These are phyloP conservation scores for Ophiostoma pallidulum DNA, from an alignment of 2,329 filamentous ascomycete genomes.

Conservation along the genomic window DNA sequence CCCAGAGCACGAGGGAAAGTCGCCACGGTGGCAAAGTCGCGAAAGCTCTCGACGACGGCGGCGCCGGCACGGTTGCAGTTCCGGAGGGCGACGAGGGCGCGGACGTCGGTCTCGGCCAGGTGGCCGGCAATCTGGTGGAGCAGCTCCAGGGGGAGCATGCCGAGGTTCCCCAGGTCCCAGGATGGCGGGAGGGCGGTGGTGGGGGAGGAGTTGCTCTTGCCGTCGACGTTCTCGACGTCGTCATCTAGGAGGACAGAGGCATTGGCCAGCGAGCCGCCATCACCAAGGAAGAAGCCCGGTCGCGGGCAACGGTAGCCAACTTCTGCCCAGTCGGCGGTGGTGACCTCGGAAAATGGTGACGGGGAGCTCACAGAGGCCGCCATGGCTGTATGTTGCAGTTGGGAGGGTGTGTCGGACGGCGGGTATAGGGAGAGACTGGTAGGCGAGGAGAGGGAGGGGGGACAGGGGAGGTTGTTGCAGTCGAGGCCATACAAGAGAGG, in stretches of 20 bases:
- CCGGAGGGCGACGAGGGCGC: constrained; percentile 13
- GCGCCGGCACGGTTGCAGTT: constrained; percentile 14
- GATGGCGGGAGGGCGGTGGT: constrained; percentile 5
- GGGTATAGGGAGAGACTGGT: too few species aligned
- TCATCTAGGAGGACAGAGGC: constrained; percentile 3
- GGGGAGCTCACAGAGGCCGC: neutral
- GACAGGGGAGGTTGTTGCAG: neutral
- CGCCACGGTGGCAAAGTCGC: constrained; percentile 14
- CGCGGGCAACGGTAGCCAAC: constrained; percentile 15
- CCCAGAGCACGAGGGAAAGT: constrained; percentile 15
- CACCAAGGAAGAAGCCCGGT: constrained; percentile 17
- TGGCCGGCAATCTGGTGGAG: constrained; percentile 12
- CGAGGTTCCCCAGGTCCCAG: constrained; percentile 11
- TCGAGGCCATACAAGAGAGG: too few species aligned
- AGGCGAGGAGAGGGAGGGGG: neutral
- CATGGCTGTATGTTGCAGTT: neutral
- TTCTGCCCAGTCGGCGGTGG: constrained; percentile 13
- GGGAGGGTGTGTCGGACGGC: too few species aligned
- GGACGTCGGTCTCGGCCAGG: constrained; percentile 10
- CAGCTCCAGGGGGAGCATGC: constrained; percentile 13
- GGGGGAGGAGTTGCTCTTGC: too few species aligned
- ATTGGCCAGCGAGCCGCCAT: constrained; percentile 13
- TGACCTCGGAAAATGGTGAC: too few species aligned
- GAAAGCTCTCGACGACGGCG: constrained; percentile 10
- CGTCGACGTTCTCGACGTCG: neutral